These are phyloP conservation scores for Wallacemonas rigidus DNA, from an alignment of 208 protist genomes.

Conservation along the genomic window DNA sequence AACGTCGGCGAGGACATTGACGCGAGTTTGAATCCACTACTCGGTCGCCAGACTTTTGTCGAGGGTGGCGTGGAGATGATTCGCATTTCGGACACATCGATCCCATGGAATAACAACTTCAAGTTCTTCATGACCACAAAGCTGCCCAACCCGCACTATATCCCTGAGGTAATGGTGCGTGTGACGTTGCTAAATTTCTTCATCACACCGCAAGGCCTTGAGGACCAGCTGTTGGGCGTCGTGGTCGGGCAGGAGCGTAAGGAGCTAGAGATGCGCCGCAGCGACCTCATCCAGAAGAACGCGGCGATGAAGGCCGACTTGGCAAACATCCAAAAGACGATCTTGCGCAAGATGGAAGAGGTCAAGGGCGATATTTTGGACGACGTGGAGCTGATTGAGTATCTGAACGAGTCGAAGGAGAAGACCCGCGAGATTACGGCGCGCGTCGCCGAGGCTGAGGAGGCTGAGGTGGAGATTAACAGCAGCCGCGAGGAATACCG, in stretches of 20 bases:
- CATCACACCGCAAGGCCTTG: slow-evolving; percentile 96
- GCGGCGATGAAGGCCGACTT: slow-evolving; percentile 96
- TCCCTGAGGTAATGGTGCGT: slow-evolving; percentile 96
- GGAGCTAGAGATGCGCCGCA: slow-evolving; percentile 96
- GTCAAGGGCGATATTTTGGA: slow-evolving; percentile 96
- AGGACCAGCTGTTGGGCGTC: slow-evolving; percentile 97
- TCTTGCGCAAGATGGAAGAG: slow-evolving; percentile 95
- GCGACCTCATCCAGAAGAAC: slow-evolving; percentile 95
- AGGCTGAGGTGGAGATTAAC: slow-evolving; percentile 97
- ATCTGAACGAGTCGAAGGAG: slow-evolving; percentile 96
- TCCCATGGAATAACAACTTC: slow-evolving; percentile 97
- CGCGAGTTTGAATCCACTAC: slow-evolving; percentile 95
- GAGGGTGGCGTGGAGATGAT: slow-evolving; percentile 95
- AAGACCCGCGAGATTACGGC: slow-evolving; percentile 93
- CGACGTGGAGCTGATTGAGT: slow-evolving; percentile 97
- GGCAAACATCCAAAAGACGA: slow-evolving; percentile 96
- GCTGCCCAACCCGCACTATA: slow-evolving; percentile 97
- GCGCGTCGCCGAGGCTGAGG: slow-evolving; percentile 95
- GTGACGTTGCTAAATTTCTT: slow-evolving; percentile 99
- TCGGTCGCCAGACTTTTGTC: slow-evolving; percentile 95
- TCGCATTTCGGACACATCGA: slow-evolving; percentile 95
- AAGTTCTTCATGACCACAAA: slow-evolving; percentile 99
- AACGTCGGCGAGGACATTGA: slow-evolving; percentile 96
- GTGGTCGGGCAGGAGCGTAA: slow-evolving; percentile 97
- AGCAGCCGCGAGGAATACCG: slow-evolving; percentile 95